Evolutionary conservation across 768 basidiomycete genomes (phyloP).

Genomic region (Auriculariales sp.): DNA sequence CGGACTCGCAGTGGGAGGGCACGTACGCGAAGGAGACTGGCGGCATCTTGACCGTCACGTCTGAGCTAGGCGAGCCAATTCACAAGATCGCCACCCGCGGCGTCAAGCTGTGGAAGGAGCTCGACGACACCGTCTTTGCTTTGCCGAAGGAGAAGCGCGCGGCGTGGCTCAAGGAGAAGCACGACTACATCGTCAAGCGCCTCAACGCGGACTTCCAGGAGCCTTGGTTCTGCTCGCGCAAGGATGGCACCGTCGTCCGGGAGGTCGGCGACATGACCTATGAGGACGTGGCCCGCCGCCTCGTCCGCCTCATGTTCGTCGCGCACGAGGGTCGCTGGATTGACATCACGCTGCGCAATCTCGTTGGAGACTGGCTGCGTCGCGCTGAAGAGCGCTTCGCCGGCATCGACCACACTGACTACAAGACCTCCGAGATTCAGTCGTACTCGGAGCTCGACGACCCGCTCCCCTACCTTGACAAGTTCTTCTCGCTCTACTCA

Average conservation of each 20-base stretch:
- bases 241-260: slow-evolving; percentile 67
- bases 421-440: slow-evolving; percentile 71
- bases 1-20: slow-evolving; percentile 82
- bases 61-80: slow-evolving; percentile 96
- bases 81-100: slow-evolving; percentile 97
- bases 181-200: slow-evolving; percentile 78
- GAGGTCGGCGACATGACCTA: slow-evolving; percentile 97
- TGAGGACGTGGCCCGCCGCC: slow-evolving; percentile 83
- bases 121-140: slow-evolving; percentile 92
- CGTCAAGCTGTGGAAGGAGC: slow-evolving; percentile 98
- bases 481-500: slow-evolving; percentile 78
- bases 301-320: slow-evolving; percentile 92
- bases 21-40: slow-evolving; percentile 91
- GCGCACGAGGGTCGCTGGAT: slow-evolving; percentile 86
- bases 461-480: slow-evolving; percentile 58
- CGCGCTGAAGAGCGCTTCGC: slow-evolving; percentile 93
- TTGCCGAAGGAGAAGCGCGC: slow-evolving; percentile 90
- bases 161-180: slow-evolving; percentile 75
- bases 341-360: slow-evolving; percentile 78
- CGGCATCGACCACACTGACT: slow-evolving; percentile 60
- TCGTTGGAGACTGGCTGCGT: slow-evolving; percentile 93
- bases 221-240: slow-evolving; percentile 96
- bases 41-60: slow-evolving; percentile 90
- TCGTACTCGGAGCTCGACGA: slow-evolving; percentile 77
- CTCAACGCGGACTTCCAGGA: slow-evolving; percentile 93